Evolutionary conservation across 352 stramenopile species (phyloP).

Genomic region (Pythium plurisporium): DNA sequence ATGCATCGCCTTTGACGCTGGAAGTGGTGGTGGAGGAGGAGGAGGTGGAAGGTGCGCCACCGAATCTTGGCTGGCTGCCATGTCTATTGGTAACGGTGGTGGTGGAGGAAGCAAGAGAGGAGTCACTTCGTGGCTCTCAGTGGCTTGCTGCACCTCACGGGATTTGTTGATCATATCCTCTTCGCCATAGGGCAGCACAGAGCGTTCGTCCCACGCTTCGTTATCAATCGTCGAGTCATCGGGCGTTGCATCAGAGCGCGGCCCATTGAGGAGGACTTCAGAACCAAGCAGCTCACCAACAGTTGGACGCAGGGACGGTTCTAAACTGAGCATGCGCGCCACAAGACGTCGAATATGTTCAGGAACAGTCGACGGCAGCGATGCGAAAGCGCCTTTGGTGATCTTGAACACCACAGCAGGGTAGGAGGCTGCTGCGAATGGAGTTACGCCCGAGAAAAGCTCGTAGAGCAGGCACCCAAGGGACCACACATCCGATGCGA

Average conservation of each 20-base stretch:
- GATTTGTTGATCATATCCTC: no score
- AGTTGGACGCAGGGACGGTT: constrained; percentile 10
- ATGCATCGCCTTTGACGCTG: not conserved
- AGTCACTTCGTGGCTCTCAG: not conserved
- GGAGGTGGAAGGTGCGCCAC: not conserved
- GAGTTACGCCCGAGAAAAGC: constrained; percentile 34
- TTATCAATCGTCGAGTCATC: not conserved
- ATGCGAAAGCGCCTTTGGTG: constrained; percentile 32
- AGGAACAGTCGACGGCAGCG: constrained; percentile 20
- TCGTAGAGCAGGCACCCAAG: constrained; percentile 83
- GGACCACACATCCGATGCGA: constrained; percentile 70
- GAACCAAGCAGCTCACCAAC: not conserved
- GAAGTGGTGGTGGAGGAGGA: not conserved
- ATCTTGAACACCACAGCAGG: constrained; percentile 45
- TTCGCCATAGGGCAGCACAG: no score
- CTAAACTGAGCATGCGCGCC: constrained; percentile 23
- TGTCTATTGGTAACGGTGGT: not conserved
- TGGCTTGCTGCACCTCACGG: no score
- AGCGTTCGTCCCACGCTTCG: no score
- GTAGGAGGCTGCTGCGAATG: constrained; percentile 63
- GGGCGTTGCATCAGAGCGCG: not conserved
- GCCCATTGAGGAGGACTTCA: not conserved
- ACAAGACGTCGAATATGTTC: constrained; percentile 21
- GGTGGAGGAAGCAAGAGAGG: not conserved
- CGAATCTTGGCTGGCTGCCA: not conserved